Evolutionary conservation across 1,284 basidiomycete species (phyloP).

Genomic region (Phylloboletellus chloephorus): DNA sequence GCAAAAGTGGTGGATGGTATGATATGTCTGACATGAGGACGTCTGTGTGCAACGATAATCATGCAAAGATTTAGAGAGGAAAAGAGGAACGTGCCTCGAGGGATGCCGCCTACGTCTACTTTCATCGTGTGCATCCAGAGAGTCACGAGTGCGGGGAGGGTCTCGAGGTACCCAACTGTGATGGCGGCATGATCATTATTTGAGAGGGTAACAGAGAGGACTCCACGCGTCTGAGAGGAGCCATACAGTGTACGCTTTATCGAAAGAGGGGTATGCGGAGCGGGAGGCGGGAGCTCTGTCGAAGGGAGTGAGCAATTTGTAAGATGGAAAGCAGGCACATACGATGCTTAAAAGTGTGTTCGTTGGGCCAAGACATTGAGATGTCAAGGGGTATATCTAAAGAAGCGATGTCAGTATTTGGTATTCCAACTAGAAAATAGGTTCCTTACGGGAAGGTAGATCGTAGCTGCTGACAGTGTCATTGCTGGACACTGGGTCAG

Average conservation of each 20-base stretch:
- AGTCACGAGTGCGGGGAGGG: conserved; percentile 90
- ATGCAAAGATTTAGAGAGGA: conserved; percentile 4
- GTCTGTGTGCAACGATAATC: conserved; percentile 8
- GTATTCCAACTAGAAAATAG: conserved; percentile 5
- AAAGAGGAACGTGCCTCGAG: conserved; percentile 40
- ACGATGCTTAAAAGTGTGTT: conserved; percentile 54
- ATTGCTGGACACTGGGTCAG: conserved; percentile 40
- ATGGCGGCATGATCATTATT: conserved; percentile 56
- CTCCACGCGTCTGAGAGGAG: conserved; percentile 71
- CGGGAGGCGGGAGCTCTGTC: conserved; percentile 24
- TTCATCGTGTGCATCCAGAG: conserved; percentile 82
- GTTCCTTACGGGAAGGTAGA: conserved; percentile 40
- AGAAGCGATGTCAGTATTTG: conserved; percentile 4
- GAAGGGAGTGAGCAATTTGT: not conserved
- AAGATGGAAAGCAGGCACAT: conserved; percentile 20
- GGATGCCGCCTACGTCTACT: conserved; percentile 38
- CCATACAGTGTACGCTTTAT: conserved; percentile 72
- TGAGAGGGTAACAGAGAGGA: conserved; percentile 62
- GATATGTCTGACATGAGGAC: conserved; percentile 47
- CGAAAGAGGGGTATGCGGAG: conserved; percentile 45
- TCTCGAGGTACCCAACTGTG: conserved; percentile 75
- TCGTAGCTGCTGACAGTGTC: conserved; percentile 43
- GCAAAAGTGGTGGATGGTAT: conserved; percentile 70
- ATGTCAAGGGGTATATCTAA: conserved; percentile 45
- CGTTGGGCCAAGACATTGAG: conserved; percentile 51